A percentile compares a stretch with the other conserved stretches of the same genome.
phyloP scores from a whole-genome alignment of 768 basidiomycete genomes.

The Chalciporus sphaerocephalus region DNA sequence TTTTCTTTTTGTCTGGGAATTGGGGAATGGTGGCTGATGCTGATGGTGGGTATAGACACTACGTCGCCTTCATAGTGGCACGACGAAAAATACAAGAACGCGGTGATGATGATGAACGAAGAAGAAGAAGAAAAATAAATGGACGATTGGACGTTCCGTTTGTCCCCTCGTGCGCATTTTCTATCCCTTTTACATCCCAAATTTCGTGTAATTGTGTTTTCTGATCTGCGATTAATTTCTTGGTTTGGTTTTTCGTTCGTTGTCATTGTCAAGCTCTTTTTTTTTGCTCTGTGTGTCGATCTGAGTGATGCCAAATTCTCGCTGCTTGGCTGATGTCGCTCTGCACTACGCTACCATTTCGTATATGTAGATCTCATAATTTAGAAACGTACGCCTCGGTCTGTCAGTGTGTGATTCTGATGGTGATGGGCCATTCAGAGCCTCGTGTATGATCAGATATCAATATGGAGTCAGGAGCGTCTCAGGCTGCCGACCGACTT shows the following conservation, averaged over 20 bases:
- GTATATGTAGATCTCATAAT: not conserved
- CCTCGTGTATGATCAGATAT: too few relatives aligned
- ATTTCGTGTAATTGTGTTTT: not conserved
- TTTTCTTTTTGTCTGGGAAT: not conserved
- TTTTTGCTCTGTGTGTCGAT: not conserved
- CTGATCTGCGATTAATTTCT: not conserved
- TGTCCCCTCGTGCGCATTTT: not conserved
- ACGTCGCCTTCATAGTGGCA: slow-evolving; percentile 1
- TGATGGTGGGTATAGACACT: slow-evolving; percentile 1
- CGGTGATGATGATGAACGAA: not conserved
- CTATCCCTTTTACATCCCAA: not conserved
- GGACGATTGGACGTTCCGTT: not conserved
- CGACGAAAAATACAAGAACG: too few relatives aligned
- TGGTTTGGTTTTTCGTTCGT: not conserved
- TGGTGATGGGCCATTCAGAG: too few relatives aligned
- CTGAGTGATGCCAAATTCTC: too few relatives aligned
- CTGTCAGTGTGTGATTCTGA: too few relatives aligned
- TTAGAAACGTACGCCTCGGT: not conserved
- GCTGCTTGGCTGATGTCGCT: too few relatives aligned
- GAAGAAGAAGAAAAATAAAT: not conserved
- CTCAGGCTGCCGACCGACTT: too few relatives aligned
- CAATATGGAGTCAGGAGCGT: too few relatives aligned
- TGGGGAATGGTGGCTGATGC: not conserved
- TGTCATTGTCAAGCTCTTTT: too few relatives aligned
- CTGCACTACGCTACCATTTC: not conserved